phyloP scores from a whole-genome alignment of 2,329 filamentous ascomycete species.

The Neonectria neomacrospora region DNA sequence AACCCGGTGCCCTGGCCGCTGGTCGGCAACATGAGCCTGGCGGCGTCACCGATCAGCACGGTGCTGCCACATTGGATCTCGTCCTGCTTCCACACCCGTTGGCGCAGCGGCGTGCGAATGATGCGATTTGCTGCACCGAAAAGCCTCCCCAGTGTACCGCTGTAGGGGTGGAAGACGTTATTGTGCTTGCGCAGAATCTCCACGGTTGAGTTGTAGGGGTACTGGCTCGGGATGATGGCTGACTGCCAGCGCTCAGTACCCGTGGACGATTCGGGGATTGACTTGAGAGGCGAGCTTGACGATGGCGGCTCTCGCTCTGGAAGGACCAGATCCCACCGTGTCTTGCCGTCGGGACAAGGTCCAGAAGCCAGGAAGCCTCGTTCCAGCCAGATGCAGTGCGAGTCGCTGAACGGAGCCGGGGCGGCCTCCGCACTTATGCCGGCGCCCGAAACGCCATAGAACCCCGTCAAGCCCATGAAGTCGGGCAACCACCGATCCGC shows the following conservation, averaged over 20 bases:
- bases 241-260: slow-evolving; percentile 29
- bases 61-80: slow-evolving; percentile 38
- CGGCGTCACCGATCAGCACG: slow-evolving; percentile 40
- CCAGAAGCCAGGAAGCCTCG: slow-evolving; percentile 36
- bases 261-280: neutral
- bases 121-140: slow-evolving; percentile 39
- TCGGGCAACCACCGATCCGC: slow-evolving; percentile 38
- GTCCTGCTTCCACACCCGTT: slow-evolving; percentile 39
- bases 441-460: slow-evolving; percentile 37
- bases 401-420: slow-evolving; percentile 25
- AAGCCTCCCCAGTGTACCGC: slow-evolving; percentile 34
- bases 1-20: slow-evolving; percentile 44
- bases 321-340: slow-evolving; percentile 43
- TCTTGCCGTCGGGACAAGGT: slow-evolving; percentile 31
- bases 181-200: slow-evolving; percentile 26
- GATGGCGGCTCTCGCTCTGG: slow-evolving; percentile 32
- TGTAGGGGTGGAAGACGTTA: slow-evolving; percentile 35
- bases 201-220: slow-evolving; percentile 25
- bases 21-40: slow-evolving; percentile 41
- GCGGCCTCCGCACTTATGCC: slow-evolving; percentile 6
- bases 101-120: slow-evolving; percentile 38
- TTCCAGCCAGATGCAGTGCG: slow-evolving; percentile 31
- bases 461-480: slow-evolving; percentile 37
- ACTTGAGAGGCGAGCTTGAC: slow-evolving; percentile 9
- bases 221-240: slow-evolving; percentile 30